Evolutionary conservation across 495 filamentous ascomycete genomes (phyloP), one percentile per base, ranked within the genome.

Genomic region (Rhizodiscina lignyota): DNA sequence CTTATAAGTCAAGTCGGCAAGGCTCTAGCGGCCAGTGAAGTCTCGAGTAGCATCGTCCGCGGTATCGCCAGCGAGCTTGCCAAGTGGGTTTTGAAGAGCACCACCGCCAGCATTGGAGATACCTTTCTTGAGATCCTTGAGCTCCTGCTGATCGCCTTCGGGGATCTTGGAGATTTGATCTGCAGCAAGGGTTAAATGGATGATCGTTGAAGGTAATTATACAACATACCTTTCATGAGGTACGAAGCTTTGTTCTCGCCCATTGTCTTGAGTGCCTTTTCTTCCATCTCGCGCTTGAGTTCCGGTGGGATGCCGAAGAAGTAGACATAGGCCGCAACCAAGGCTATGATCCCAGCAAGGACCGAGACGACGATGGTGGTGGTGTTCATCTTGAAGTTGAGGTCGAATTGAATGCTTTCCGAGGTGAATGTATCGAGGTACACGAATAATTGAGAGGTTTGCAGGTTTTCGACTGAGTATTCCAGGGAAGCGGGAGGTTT

Each of bases 221-320:
- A 6, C 18, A 18, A 37, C 34, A 12, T 21, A 46, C 48, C 48
- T 39, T 59, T 59, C 18, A 46, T 41, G 33, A 59, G 38, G 37
- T 59, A 57, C 6, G 52, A 55, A 27, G 55, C 53, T 33, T 65
- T 67, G 19, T 60, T 71, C 44, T 71, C 66, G 12, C 65, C 67
- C 58, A 68, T 67, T 24, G 52, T 55, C 37, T 68, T 56, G 1
- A 70, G 50, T 2, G 65, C 39, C 4, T 65, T 42, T 27, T 66
- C 54, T 38, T 70, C 62, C 18, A 64, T 43, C 26, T 49, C 49
- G 35, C 48, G 47, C 47, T 60, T 60, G 19, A 52, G 37, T 34
- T 55, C 41, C 1, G 54, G 48, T 2, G 56, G 56, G 37, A 60
- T 54, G 30, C 56, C 56, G 42, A 58, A 55, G 38, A 56, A 37